Evolutionary conservation across 2,329 filamentous ascomycete species (phyloP).

Genomic region (Colletotrichum endophyticum): DNA sequence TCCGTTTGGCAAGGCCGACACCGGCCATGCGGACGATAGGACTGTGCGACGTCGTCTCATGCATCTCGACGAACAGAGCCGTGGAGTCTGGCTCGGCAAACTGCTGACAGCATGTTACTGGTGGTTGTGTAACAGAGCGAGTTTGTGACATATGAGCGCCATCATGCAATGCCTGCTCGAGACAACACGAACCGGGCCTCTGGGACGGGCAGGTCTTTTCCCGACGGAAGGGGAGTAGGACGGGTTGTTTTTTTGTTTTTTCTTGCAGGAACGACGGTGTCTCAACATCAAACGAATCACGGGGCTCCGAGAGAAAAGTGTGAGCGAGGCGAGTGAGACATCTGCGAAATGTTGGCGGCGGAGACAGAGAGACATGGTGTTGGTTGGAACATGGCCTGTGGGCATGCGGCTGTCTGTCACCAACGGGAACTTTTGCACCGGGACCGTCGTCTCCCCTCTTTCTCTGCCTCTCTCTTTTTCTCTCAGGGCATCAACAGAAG

Average conservation of each 20-base stretch:
- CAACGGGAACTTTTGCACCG: not conserved
- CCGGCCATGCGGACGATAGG: not conserved
- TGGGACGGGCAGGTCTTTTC: not conserved
- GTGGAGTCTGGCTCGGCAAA: not conserved
- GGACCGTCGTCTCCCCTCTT: not conserved
- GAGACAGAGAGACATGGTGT: not conserved
- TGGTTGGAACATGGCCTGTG: not conserved
- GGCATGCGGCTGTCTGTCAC: not conserved
- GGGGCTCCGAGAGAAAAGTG: not conserved
- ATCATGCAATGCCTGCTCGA: not conserved
- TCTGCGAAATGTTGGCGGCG: not conserved
- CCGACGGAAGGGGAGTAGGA: not conserved
- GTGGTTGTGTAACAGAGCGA: not conserved
- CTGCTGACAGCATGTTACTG: not conserved
- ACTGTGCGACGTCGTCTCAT: not conserved
- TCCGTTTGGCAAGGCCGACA: not conserved
- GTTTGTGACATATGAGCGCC: conserved; percentile 2
- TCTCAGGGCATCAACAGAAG: not conserved
- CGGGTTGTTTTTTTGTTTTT: not conserved
- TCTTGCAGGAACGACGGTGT: not conserved
- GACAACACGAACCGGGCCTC: not conserved
- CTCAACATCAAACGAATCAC: not conserved
- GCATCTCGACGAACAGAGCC: not conserved
- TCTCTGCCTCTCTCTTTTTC: not conserved
- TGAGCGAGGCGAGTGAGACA: not conserved